A percentile compares a stretch with the other conserved stretches of the same genome.
Conservation (phyloP, 1,284 basidiomycete species). For the Malassezia nana region DNA sequence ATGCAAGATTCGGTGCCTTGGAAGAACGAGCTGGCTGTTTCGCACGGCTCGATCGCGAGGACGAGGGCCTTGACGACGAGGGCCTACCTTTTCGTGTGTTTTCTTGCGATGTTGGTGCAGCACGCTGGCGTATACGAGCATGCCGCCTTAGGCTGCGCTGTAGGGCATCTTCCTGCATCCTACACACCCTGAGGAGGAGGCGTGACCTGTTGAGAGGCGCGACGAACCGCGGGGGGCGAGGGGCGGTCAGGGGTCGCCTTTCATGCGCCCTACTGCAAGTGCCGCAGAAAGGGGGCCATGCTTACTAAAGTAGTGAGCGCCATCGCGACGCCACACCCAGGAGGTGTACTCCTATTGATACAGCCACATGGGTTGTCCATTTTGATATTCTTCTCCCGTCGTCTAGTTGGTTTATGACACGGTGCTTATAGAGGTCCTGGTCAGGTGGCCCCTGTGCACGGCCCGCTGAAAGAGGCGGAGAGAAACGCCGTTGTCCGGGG, state of each 20-base stretch:
- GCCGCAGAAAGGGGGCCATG: not conserved
- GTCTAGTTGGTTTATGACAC: constrained; percentile 25
- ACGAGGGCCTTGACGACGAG: too few species aligned
- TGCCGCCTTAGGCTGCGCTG: too few species aligned
- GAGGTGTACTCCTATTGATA: constrained; percentile 1
- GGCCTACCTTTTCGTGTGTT: too few species aligned
- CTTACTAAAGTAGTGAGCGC: not conserved
- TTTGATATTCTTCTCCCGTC: constrained; percentile 17
- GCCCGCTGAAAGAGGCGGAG: constrained; percentile 19
- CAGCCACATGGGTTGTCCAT: not conserved
- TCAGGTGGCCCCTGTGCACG: constrained; percentile 16
- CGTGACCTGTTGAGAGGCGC: too few species aligned
- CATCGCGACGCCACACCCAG: not conserved
- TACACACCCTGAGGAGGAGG: too few species aligned
- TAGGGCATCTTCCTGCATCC: too few species aligned
- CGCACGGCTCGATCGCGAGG: too few species aligned
- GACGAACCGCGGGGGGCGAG: too few species aligned
- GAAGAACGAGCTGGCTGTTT: too few species aligned
- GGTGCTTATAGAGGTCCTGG: constrained; percentile 21
- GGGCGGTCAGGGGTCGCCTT: not conserved
- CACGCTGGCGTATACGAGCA: too few species aligned
- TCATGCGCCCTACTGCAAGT: not conserved
- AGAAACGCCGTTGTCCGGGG: constrained; percentile 23
- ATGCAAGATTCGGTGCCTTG: too few species aligned
- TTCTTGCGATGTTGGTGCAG: too few species aligned